Conservation (phyloP, 495 filamentous ascomycete genomes). For the Hypoxylon intermedium region DNA sequence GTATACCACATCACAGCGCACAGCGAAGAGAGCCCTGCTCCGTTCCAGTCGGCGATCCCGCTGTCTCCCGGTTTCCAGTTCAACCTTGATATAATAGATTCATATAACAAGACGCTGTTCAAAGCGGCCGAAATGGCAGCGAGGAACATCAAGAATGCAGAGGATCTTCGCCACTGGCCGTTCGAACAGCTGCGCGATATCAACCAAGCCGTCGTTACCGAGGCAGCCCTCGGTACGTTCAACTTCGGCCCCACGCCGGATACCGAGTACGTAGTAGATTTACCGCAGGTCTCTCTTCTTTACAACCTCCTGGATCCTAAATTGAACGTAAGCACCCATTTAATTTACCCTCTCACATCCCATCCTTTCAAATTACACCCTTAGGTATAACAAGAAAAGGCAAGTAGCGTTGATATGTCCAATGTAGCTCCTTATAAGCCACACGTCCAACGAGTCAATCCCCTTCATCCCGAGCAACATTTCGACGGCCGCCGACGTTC, state of each 20-base stretch:
- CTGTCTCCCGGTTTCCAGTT: slow-evolving; percentile 42
- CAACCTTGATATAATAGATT: slow-evolving; percentile 20
- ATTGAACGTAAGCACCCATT: slow-evolving; percentile 57
- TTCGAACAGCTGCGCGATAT: slow-evolving; percentile 54
- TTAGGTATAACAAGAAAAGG: slow-evolving; percentile 50
- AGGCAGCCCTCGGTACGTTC: slow-evolving; percentile 56
- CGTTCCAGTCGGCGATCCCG: slow-evolving; percentile 39
- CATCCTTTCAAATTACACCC: not conserved
- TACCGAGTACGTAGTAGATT: slow-evolving; percentile 61
- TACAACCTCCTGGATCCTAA: slow-evolving; percentile 62
- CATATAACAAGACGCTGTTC: slow-evolving; percentile 25
- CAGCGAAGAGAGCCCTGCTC: slow-evolving; percentile 44
- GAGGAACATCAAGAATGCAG: slow-evolving; percentile 25
- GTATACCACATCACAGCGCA: slow-evolving; percentile 69
- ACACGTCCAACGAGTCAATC: slow-evolving; percentile 39
- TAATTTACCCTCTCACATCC: not conserved
- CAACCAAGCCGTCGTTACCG: slow-evolving; percentile 58
- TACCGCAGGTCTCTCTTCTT: slow-evolving; percentile 64
- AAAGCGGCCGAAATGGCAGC: slow-evolving; percentile 12
- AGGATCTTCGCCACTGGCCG: slow-evolving; percentile 58
- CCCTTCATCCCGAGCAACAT: slow-evolving; percentile 39
- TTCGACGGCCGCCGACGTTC: slow-evolving; percentile 43
- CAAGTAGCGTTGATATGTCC: not conserved
- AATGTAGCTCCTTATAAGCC: slow-evolving; percentile 25
- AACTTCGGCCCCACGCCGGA: slow-evolving; percentile 66